Percentiles rank a stretch among this genome's conserved stretches.
Conservation (phyloP, 305 asterid species). For the Rubia peregrina region DNA sequence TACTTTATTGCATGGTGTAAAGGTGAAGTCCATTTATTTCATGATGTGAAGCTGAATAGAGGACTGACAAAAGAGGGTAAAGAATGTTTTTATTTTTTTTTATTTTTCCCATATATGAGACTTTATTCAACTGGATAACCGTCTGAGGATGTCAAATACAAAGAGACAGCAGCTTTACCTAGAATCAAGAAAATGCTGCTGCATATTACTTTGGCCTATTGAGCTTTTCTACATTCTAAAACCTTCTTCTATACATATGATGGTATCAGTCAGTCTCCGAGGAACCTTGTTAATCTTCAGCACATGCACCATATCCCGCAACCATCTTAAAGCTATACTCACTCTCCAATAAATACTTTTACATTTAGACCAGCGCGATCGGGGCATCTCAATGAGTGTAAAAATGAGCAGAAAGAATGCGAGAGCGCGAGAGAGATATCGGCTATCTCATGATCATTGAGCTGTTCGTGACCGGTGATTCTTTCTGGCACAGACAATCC, state of each 20-base stretch:
- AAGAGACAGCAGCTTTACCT: not conserved
- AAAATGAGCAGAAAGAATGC: not conserved
- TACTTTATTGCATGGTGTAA: not conserved
- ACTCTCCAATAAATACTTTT: not conserved
- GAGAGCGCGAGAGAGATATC: not conserved
- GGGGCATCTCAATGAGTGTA: not conserved
- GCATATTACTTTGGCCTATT: not conserved
- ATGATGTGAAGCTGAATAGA: not conserved
- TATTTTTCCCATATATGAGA: not conserved
- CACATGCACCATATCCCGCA: conserved; percentile 3
- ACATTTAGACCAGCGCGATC: not conserved
- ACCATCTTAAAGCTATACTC: not conserved
- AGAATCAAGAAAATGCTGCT: not conserved
- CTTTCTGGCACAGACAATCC: conserved; percentile 74
- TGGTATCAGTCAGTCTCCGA: conserved; percentile 1
- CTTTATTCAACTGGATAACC: conserved; percentile 10
- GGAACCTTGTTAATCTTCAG: conserved; percentile 1
- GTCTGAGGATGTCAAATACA: conserved; percentile 12
- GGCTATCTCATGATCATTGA: conserved; percentile 31
- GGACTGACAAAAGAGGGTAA: not conserved
- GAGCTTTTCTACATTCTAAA: not conserved
- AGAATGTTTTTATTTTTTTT: not conserved
- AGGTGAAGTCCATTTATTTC: no score
- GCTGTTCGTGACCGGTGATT: conserved; percentile 21
- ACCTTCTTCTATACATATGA: not conserved